Conservation (phyloP, 345 rosid species). For the Lepidium aucheri region DNA sequence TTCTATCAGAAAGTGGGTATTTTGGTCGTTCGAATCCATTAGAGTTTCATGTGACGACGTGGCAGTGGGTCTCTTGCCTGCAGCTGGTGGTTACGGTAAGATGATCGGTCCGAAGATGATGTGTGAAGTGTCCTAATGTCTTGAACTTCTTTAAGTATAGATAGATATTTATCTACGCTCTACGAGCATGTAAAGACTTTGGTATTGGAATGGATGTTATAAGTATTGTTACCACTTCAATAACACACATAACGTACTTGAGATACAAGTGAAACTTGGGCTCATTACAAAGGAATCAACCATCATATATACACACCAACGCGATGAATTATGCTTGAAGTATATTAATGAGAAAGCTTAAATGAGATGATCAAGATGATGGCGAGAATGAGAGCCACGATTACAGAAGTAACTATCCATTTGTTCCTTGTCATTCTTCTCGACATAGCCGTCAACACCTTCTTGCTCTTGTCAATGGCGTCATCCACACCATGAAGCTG, state of each 20-base stretch:
- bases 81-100: neutral
- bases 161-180: neutral
- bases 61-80: neutral
- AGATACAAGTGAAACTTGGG: neutral
- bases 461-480: constrained; percentile 86
- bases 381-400: constrained; percentile 59
- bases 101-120: neutral
- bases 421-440: constrained; percentile 81
- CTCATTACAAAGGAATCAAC: neutral
- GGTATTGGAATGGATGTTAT: neutral
- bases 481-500: constrained; percentile 85
- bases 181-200: constrained; percentile 1
- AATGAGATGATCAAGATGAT: constrained; percentile 52
- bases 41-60: neutral
- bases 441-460: constrained; percentile 53
- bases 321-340: neutral
- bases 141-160: neutral
- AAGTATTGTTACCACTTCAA: neutral
- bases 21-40: neutral
- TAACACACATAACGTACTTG: neutral
- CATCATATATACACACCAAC: constrained; percentile 5
- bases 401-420: constrained; percentile 51
- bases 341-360: constrained; percentile 42
- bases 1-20: neutral
- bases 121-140: neutral